Conservation (phyloP, 371 early-diverging fungal genomes). For the Parasitella parasitica region DNA sequence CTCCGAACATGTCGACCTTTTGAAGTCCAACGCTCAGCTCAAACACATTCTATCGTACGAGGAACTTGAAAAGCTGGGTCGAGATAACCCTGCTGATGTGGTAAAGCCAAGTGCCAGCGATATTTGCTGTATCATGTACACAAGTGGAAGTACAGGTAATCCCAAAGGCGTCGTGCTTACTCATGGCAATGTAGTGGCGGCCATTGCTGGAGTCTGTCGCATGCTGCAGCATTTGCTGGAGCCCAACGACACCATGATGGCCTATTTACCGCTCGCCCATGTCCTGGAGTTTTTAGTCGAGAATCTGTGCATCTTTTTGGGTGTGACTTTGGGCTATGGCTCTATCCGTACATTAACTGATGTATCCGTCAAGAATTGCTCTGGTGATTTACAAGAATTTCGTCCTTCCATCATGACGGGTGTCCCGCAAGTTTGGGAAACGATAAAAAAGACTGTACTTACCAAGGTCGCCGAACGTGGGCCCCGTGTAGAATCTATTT, state of each 20-base stretch:
- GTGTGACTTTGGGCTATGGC: constrained; percentile 90
- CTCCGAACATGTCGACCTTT: constrained; percentile 3
- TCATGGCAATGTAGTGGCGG: constrained; percentile 74
- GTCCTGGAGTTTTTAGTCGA: constrained; percentile 88
- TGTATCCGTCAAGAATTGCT: constrained; percentile 87
- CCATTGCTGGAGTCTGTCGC: constrained; percentile 76
- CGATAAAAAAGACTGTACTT: constrained; percentile 85
- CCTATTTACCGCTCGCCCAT: constrained; percentile 96
- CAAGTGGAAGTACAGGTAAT: constrained; percentile 82
- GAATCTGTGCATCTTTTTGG: constrained; percentile 70
- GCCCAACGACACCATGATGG: constrained; percentile 74
- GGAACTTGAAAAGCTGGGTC: constrained; percentile 64
- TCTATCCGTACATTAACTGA: constrained; percentile 85
- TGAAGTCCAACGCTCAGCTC: constrained; percentile 17
- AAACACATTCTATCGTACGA: constrained; percentile 43
- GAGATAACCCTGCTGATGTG: constrained; percentile 55
- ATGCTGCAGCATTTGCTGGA: constrained; percentile 77
- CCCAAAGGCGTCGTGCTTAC: constrained; percentile 74
- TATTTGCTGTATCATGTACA: constrained; percentile 82
- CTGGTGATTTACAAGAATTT: constrained; percentile 92
- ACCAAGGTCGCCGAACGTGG: constrained; percentile 67
- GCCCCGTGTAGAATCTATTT: constrained; percentile 69
- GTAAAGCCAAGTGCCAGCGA: constrained; percentile 60
- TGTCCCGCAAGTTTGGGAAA: constrained; percentile 94
- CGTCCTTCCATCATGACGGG: constrained; percentile 93